Percentiles rank a stretch among this genome's conserved stretches.
These are phyloP conservation scores for Diaporthe longicolla DNA, from an alignment of 2,329 filamentous ascomycete genomes.

Conservation along the genomic window DNA sequence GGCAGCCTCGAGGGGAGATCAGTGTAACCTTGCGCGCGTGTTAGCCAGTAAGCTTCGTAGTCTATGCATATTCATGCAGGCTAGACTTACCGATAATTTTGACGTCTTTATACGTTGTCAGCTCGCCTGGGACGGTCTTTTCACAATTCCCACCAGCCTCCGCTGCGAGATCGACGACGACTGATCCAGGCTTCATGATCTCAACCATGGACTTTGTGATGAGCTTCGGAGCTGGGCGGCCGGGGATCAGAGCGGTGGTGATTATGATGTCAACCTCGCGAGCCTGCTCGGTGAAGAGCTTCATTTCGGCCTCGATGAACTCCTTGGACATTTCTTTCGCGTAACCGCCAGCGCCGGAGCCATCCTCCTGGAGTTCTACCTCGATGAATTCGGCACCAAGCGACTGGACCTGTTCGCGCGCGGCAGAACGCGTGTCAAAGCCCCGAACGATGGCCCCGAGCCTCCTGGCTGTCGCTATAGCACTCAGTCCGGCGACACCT, in stretches of 20 bases:
- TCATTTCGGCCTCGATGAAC: constrained; percentile 94
- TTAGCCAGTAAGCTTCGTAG: not conserved
- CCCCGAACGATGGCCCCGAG: constrained; percentile 92
- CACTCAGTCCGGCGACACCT: constrained; percentile 89
- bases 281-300: constrained; percentile 88
- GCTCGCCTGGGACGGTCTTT: constrained; percentile 80
- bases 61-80: not conserved
- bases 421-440: constrained; percentile 91
- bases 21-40: constrained; percentile 74
- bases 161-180: constrained; percentile 89
- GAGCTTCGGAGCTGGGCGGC: constrained; percentile 84
- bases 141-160: constrained; percentile 93
- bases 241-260: constrained; percentile 92
- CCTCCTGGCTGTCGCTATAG: constrained; percentile 87
- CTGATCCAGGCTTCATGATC: constrained; percentile 91
- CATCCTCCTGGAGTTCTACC: constrained; percentile 87
- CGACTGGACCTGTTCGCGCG: constrained; percentile 90
- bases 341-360: constrained; percentile 87
- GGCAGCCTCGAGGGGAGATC: constrained; percentile 89
- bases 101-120: constrained; percentile 81
- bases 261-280: constrained; percentile 93
- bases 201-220: constrained; percentile 85
- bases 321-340: constrained; percentile 96
- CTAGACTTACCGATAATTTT: constrained; percentile 80
- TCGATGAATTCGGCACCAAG: constrained; percentile 92